Evolutionary conservation across 1,139 yeast species (phyloP).

Genomic region (Arxiozyma slooffiae): DNA sequence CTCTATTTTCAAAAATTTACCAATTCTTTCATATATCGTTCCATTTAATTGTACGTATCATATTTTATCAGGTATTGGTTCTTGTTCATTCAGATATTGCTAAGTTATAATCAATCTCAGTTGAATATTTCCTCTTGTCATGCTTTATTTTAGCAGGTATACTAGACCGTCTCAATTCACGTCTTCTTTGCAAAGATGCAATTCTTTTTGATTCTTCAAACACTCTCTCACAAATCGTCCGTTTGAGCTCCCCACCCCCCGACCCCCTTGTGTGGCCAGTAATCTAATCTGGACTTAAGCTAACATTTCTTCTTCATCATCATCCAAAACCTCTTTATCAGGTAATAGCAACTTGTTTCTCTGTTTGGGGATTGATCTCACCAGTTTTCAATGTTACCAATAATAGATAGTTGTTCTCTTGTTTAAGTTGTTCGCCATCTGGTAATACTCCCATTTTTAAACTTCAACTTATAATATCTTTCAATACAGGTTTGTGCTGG

Average conservation of each 20-base stretch:
- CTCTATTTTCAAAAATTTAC: conserved; percentile 39
- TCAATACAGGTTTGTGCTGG: conserved; percentile 88
- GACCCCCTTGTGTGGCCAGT: conserved; percentile 89
- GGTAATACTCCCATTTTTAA: not conserved
- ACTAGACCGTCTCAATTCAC: conserved; percentile 84
- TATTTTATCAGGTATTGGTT: conserved; percentile 63
- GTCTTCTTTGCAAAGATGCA: conserved; percentile 66
- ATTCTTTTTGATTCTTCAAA: conserved; percentile 63
- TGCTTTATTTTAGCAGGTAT: conserved; percentile 41
- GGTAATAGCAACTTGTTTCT: conserved; percentile 78
- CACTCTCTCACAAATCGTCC: conserved; percentile 81
- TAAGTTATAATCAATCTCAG: conserved; percentile 70
- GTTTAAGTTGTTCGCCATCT: conserved; percentile 38
- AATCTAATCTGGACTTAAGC: conserved; percentile 87
- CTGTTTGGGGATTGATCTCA: conserved; percentile 62
- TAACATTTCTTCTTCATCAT: conserved; percentile 85
- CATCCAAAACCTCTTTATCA: conserved; percentile 69
- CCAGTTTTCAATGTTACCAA: conserved; percentile 34
- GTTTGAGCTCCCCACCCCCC: conserved; percentile 85
- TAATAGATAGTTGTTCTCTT: conserved; percentile 17
- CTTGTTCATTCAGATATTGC: conserved; percentile 74
- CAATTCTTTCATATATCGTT: conserved; percentile 34
- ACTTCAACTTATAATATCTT: conserved; percentile 61
- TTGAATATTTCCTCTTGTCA: conserved; percentile 43
- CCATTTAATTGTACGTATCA: conserved; percentile 53